Percentiles rank a stretch among this genome's conserved stretches.
Evolutionary conservation across 441 rosid species (phyloP).

Genomic region (Aquilaria agallochum): DNA sequence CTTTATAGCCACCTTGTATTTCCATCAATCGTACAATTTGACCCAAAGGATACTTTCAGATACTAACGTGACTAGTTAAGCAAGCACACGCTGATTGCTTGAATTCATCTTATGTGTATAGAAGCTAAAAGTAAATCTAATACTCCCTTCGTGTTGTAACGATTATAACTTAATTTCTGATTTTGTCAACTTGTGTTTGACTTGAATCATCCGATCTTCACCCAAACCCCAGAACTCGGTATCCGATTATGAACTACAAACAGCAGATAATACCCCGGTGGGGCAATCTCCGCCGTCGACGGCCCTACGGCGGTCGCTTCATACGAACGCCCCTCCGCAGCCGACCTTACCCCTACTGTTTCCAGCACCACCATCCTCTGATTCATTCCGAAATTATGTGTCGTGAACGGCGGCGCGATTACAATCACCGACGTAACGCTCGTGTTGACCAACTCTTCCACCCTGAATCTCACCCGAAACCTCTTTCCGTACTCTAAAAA

Average conservation of each 20-base stretch:
- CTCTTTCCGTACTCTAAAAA: conserved; percentile 26
- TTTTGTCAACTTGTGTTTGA: too few species aligned
- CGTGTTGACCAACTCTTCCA: conserved; percentile 21
- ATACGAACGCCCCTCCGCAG: conserved; percentile 11
- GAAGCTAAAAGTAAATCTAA: too few species aligned
- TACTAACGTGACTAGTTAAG: too few species aligned
- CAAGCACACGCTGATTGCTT: too few species aligned
- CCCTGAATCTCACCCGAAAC: conserved; percentile 28
- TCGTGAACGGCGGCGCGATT: conserved; percentile 67
- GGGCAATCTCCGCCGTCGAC: conserved; percentile 58
- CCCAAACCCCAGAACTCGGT: conserved; percentile 73
- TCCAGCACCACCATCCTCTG: conserved; percentile 73
- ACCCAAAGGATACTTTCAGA: too few species aligned
- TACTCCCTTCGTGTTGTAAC: too few species aligned
- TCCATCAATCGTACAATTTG: too few species aligned
- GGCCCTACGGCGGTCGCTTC: conserved; percentile 41
- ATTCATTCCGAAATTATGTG: conserved; percentile 76
- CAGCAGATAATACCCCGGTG: conserved; percentile 75
- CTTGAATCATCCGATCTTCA: conserved; percentile 29
- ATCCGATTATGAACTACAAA: conserved; percentile 57
- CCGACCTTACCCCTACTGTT: conserved; percentile 18
- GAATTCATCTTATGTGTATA: too few species aligned
- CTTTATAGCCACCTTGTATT: too few species aligned
- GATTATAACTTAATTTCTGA: too few species aligned
- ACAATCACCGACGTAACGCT: conserved; percentile 42